Conservation (phyloP, 169 alveolate species). For the Neospora caninum region DNA sequence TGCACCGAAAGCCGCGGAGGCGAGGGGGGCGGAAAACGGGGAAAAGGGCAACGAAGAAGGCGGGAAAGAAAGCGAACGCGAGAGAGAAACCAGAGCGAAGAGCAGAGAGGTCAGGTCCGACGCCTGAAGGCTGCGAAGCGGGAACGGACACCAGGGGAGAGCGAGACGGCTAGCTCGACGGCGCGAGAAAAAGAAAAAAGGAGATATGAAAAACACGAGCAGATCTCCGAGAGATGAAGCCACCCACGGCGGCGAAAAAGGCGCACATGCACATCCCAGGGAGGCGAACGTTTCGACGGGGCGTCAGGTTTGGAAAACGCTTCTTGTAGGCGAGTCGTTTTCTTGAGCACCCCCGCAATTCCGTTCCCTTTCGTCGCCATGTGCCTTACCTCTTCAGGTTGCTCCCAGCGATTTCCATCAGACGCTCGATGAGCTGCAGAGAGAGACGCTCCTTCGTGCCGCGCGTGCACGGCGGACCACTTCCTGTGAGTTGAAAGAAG, state of each 20-base stretch:
- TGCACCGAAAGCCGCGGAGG: neutral
- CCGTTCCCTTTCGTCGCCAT: too few species aligned
- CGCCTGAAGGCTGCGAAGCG: neutral
- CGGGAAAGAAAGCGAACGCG: neutral
- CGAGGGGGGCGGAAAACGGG: neutral
- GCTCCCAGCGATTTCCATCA: neutral
- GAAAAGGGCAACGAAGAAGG: neutral
- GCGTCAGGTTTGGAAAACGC: too few species aligned
- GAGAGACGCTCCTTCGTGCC: constrained; percentile 29
- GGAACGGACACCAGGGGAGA: neutral
- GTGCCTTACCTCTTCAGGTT: neutral
- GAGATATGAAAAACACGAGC: too few species aligned
- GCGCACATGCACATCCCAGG: too few species aligned
- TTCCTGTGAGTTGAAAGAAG: neutral
- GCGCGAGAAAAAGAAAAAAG: neutral
- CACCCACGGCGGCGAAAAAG: too few species aligned
- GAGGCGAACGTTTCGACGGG: too few species aligned
- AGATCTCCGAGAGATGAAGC: too few species aligned
- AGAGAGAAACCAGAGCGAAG: neutral
- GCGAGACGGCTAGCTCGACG: neutral
- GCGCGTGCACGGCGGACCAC: constrained; percentile 38
- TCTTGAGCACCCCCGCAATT: too few species aligned
- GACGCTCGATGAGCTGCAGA: constrained; percentile 9
- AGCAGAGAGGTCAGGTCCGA: neutral
- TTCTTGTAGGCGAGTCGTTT: too few species aligned